These are phyloP conservation scores for Physaria fendleri DNA, from an alignment of 345 rosid genomes.

Conservation along the genomic window DNA sequence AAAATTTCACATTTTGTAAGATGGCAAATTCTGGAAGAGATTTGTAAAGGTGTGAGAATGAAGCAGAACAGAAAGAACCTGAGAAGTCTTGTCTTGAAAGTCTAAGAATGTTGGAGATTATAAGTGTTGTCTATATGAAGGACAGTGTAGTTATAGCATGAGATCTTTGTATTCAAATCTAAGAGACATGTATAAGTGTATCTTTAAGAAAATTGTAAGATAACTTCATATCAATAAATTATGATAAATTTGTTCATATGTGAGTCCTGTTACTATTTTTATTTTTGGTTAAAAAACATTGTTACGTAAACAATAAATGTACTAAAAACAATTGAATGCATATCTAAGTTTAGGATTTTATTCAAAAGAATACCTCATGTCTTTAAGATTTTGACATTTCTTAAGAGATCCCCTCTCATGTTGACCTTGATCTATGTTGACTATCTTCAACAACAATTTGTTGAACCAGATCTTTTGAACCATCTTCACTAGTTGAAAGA, in stretches of 20 bases:
- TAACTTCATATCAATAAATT: too few species aligned
- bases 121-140: background rate
- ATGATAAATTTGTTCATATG: too few species aligned
- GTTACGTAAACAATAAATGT: too few species aligned
- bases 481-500: background rate
- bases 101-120: background rate
- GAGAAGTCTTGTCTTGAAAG: slow-evolving; percentile 24
- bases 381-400: background rate
- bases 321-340: too few species aligned
- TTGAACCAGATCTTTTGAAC: background rate
- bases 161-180: too few species aligned
- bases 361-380: background rate
- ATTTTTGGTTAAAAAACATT: too few species aligned
- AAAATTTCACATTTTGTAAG: slow-evolving; percentile 27
- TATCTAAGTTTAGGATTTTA: too few species aligned
- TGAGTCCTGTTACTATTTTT: too few species aligned
- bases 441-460: background rate
- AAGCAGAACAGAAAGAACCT: slow-evolving; percentile 6
- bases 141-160: slow-evolving; percentile 11
- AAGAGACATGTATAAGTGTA: too few species aligned
- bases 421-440: background rate
- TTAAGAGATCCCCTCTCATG: background rate
- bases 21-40: background rate
- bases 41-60: background rate
- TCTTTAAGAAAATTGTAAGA: too few species aligned